These are phyloP conservation scores for Penicillium paxilli DNA, from an alignment of 495 filamentous ascomycete species.

Conservation along the genomic window DNA sequence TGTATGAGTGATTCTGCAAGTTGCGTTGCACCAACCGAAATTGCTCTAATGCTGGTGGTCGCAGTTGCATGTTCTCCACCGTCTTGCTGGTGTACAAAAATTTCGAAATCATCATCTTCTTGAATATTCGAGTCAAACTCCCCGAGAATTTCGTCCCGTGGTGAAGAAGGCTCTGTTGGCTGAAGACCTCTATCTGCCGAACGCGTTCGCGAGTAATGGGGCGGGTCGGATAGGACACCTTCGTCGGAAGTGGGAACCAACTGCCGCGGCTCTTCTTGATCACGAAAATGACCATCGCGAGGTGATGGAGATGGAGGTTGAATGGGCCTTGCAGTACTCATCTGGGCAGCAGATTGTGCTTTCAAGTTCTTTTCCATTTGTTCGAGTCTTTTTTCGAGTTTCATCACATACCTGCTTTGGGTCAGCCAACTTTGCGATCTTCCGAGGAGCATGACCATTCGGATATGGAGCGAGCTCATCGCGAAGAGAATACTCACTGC, in stretches of 20 bases:
- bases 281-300: background rate
- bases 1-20: conserved; percentile 4
- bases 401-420: conserved; percentile 5
- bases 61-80: background rate
- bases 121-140: background rate
- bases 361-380: conserved; percentile 8
- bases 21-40: background rate
- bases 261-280: background rate
- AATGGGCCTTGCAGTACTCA: background rate
- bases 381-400: conserved; percentile 6
- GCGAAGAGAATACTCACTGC: conserved; percentile 4
- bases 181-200: background rate
- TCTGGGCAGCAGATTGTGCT: background rate
- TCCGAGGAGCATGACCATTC: no score
- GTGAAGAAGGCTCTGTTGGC: background rate
- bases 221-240: background rate
- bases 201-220: background rate
- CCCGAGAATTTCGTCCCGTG: background rate
- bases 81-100: background rate
- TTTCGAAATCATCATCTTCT: background rate
- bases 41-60: background rate
- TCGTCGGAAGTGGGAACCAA: background rate
- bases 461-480: no score
- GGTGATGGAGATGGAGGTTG: background rate
- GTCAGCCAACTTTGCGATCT: background rate